Evolutionary conservation across 1,139 yeast genomes (phyloP).

Genomic region (Geotrichum armillariae): DNA sequence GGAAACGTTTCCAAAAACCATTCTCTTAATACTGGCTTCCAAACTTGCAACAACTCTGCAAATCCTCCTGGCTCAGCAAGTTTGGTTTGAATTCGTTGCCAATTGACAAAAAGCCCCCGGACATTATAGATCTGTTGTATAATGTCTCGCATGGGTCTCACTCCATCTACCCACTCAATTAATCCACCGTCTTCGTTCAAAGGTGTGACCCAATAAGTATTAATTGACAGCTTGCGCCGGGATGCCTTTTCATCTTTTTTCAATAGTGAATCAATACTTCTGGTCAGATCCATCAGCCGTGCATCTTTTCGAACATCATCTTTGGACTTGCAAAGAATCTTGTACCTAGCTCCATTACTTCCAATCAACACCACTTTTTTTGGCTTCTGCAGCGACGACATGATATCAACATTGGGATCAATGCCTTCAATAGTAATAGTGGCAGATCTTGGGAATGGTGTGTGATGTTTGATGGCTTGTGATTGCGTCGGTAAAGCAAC

Average conservation of each 20-base stretch:
- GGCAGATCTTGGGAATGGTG: conserved; percentile 56
- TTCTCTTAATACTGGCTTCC: conserved; percentile 75
- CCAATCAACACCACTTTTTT: conserved; percentile 76
- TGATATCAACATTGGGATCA: conserved; percentile 64
- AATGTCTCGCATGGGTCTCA: conserved; percentile 74
- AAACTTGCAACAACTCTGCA: conserved; percentile 36
- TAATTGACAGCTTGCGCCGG: conserved; percentile 66
- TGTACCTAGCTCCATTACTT: conserved; percentile 69
- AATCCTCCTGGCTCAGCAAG: conserved; percentile 11
- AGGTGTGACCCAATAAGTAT: conserved; percentile 88
- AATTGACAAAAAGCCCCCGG: conserved; percentile 40
- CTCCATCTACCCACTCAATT: conserved; percentile 90
- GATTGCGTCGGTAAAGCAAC: conserved; percentile 58
- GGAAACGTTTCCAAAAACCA: conserved; percentile 92
- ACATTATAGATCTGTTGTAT: conserved; percentile 47
- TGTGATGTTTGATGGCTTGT: conserved; percentile 45
- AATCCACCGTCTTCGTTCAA: conserved; percentile 85
- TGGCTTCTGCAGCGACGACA: conserved; percentile 85
- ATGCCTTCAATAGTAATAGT: conserved; percentile 53
- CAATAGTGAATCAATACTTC: conserved; percentile 77
- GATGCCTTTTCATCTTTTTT: conserved; percentile 68
- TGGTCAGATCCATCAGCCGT: conserved; percentile 87
- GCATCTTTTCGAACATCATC: conserved; percentile 97
- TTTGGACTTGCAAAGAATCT: conserved; percentile 75
- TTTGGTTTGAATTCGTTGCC: conserved; percentile 18